Base-by-base conservation (phyloP, 2,329 filamentous ascomycete species). In the Calonectria naviculata region DNA sequence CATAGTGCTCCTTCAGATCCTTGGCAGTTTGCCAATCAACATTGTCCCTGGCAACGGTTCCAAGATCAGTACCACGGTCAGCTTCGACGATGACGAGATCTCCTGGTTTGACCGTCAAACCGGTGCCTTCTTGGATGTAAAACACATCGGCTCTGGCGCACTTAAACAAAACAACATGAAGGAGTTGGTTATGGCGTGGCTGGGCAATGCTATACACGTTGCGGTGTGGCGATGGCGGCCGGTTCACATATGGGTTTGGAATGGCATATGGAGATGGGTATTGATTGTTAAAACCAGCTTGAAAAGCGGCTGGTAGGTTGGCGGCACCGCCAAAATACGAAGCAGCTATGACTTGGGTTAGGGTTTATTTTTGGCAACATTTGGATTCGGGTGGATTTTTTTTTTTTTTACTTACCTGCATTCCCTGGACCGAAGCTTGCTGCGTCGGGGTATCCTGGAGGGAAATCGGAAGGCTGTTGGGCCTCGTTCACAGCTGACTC, bases 11-110 rank as follows among this genome's bases (percentile, higher is more conserved):
- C 82, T 98, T 98, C 75, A 95, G 86, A 58, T 97, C 93, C 79
- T 97, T 95, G 10, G 97, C 97, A 63, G 93, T 91, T 75, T 95
- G 93, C 89, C 95, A 95, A 73, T 95, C 94, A 44, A 98, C 92
- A 77, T 97, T 95, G 73, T 95, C 94, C 76, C 94, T 92, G 64
- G 94, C 93, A 31, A 99, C 96, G 29, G 96, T 98, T 52, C 97
- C 97, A 41, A 99, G 89, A 80, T 99, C 97, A 26, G 95, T 97
- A 54, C 97, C 97, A 73, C 97, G 94, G 82, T 99, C 97, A 28
- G 97, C 97, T 84, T 99, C 97, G 21, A 98, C 95, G 76, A 99
- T 98, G 72, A 99, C 97, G 64, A 98, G 88, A 80, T 99, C 97
- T 36, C 97, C 97, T 21, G 93, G 92, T 78, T 95, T 97, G 65